Evolutionary conservation across 176 grass and related monocot species (phyloP), one percentile per base, ranked within the genome.

Genomic region (Lolium perenne): DNA sequence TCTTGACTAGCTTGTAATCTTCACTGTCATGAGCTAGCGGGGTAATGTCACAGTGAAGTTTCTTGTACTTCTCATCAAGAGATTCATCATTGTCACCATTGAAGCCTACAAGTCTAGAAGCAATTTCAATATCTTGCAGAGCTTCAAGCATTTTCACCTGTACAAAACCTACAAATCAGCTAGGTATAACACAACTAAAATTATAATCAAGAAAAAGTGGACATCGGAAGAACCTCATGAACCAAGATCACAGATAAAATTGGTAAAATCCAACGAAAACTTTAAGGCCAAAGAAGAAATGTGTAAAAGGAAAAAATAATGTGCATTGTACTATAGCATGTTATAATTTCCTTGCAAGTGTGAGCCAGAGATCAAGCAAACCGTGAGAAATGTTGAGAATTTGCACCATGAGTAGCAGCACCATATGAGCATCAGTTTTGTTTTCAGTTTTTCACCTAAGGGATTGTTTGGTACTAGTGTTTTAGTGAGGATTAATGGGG

Each of bases 141-240:
- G 93, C 91, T 90, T 98, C 95, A 23, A 98, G 91, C 93, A 98
- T 98, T 94, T 95, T 98, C 51, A 83, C 91, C 95, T 98, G 77
- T 50, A 86, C n/a, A 55, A 68, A 71, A 79, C 12, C 77, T 71
- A 46, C 16, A 35, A 15, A 63, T 50, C 68, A 38, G 25, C 72
- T 78, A 71, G 41, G 32, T 7, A 38, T 83, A 79, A 73, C 66
- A 83, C 66, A 79, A 76, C 8, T 74, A 45, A 20, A 26, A 86
- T 56, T 54, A 69, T 69, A 81, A 20, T 77, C n/a, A 83, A 84
- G 23, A 15, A 64, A 54, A 83, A 53, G 29, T 53, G 20, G 43
- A 77, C 15, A 60, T 41, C 8, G 1, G 2, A 41, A 86, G 15
- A 23, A 74, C 41, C 51, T 29, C 60, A 26, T 58, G 53, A 90